Evolutionary conservation across 768 basidiomycete species (phyloP).

Genomic region (Chlorophyllum brunneum): DNA sequence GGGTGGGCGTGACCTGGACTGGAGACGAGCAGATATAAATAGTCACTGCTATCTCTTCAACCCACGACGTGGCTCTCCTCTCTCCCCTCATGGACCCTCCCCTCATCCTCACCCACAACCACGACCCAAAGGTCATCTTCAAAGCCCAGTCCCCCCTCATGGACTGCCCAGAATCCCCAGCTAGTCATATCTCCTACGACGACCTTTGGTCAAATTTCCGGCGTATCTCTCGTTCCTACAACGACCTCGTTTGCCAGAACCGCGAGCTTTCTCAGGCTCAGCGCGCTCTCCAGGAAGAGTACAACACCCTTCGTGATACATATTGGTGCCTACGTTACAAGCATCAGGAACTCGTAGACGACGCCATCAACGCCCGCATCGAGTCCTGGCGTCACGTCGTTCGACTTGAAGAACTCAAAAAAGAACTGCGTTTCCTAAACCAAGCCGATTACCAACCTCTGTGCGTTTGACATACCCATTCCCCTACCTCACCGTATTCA

Average conservation of each 20-base stretch:
- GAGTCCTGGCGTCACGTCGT: slow-evolving; percentile 10
- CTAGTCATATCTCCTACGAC: not conserved
- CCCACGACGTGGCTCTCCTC: slow-evolving; percentile 2
- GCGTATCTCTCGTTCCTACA: slow-evolving; percentile 1
- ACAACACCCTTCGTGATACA: slow-evolving; percentile 1
- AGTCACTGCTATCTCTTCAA: not conserved
- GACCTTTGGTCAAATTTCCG: slow-evolving; percentile 3
- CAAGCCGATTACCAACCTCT: not conserved
- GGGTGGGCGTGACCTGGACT: slow-evolving; percentile 2
- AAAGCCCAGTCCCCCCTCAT: not conserved
- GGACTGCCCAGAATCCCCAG: not conserved
- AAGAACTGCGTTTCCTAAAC: slow-evolving; percentile 5
- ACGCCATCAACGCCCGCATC: slow-evolving; percentile 6
- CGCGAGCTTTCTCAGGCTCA: slow-evolving; percentile 4
- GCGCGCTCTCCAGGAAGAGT: slow-evolving; percentile 2
- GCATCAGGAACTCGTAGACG: slow-evolving; percentile 5
- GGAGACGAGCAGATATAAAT: not conserved
- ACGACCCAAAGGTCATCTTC: slow-evolving; percentile 8
- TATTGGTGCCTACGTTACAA: slow-evolving; percentile 3
- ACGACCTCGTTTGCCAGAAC: slow-evolving; percentile 3
- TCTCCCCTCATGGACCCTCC: not conserved
- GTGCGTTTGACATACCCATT: not conserved
- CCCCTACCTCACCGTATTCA: not conserved
- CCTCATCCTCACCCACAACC: slow-evolving; percentile 8
- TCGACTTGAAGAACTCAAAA: slow-evolving; percentile 10